A percentile compares a stretch with the other conserved stretches of the same genome.
phyloP scores from a whole-genome alignment of 306 rosid species.

The Canavalia ensiformis region DNA sequence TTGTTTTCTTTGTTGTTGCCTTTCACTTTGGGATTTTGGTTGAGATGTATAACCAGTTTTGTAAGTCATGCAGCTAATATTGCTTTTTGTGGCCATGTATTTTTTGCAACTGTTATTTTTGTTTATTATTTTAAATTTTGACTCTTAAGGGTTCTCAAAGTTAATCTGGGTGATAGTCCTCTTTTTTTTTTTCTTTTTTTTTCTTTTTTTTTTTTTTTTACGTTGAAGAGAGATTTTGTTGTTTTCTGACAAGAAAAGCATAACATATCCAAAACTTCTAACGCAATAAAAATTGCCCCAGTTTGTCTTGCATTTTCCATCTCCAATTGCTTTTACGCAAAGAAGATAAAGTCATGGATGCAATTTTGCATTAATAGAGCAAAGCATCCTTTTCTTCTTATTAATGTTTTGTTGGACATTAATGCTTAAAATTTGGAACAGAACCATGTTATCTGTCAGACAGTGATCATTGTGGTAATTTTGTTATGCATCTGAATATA shows the following conservation, averaged over 20 bases:
- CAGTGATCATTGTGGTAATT: background rate
- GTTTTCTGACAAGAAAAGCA: conserved; percentile 6
- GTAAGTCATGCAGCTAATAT: background rate
- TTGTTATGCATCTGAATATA: conserved; percentile 36
- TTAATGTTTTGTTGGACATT: conserved; percentile 1
- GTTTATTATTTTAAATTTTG: background rate
- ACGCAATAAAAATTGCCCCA: background rate
- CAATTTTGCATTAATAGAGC: conserved; percentile 4
- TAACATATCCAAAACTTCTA: background rate
- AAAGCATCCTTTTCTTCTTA: conserved; percentile 4
- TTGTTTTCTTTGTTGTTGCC: conserved; percentile 7
- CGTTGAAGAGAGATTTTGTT: conserved; percentile 12
- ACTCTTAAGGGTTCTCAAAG: conserved; percentile 9
- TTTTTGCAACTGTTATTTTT: background rate
- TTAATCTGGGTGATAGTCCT: conserved; percentile 3
- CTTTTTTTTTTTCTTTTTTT: background rate
- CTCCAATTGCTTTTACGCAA: background rate
- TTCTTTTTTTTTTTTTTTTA: background rate
- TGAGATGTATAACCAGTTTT: conserved; percentile 22
- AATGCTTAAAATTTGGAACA: conserved; percentile 5
- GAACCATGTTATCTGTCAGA: conserved; percentile 4
- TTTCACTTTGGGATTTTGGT: background rate
- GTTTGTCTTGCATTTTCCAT: conserved; percentile 10
- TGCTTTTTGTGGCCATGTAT: background rate
- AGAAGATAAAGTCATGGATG: background rate